Evolutionary conservation across 768 basidiomycete species (phyloP).

Genomic region (Russula foetens): DNA sequence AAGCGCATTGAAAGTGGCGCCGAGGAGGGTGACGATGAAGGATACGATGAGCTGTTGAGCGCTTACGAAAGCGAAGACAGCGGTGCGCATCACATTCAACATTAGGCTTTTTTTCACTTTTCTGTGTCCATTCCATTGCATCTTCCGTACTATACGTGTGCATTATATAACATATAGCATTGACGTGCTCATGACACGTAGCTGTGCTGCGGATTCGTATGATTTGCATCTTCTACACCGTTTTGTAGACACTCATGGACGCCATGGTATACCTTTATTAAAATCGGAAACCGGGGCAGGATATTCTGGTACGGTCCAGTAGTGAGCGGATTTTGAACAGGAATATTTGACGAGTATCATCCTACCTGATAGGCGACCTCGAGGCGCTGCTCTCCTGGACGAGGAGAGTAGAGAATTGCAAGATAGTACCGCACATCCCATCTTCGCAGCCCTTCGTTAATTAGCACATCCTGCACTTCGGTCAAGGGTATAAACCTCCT

Average conservation of each 20-base stretch:
- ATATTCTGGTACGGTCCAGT: conserved; percentile 41
- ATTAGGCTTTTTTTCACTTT: not conserved
- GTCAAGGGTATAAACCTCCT: conserved; percentile 54
- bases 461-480: conserved; percentile 50
- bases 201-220: conserved; percentile 2
- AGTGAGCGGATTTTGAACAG: not conserved
- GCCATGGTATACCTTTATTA: conserved; percentile 51
- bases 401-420: conserved; percentile 35
- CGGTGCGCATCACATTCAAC: conserved; percentile 18
- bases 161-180: not conserved
- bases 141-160: not conserved
- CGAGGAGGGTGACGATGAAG: conserved; percentile 69
- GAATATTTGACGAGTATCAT: conserved; percentile 16
- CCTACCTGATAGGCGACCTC: conserved; percentile 56
- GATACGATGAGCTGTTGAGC: conserved; percentile 69
- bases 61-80: conserved; percentile 76
- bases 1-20: conserved; percentile 59
- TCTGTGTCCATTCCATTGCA: not conserved
- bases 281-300: conserved; percentile 53
- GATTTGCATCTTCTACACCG: not conserved
- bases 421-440: conserved; percentile 73
- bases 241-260: conserved; percentile 38
- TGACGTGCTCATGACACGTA: not conserved
- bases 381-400: conserved; percentile 28
- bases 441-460: conserved; percentile 63